These are phyloP conservation scores for Kwoniella shivajii DNA, from an alignment of 1,284 basidiomycete genomes.

Conservation along the genomic window DNA sequence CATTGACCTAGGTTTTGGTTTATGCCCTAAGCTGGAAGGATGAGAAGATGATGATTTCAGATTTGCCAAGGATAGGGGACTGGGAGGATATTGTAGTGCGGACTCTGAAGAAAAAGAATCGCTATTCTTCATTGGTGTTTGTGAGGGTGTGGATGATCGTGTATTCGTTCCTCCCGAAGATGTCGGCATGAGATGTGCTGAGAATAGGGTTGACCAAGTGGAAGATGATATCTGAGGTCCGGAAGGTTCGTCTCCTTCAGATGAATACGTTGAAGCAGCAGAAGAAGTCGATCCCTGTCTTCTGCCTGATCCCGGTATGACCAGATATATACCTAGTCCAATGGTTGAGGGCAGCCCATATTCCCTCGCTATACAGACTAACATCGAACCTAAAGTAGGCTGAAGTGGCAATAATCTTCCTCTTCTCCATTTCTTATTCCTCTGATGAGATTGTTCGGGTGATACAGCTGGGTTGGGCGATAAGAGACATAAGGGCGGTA, in stretches of 20 bases:
- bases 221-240: slow-evolving; percentile 41
- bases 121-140: slow-evolving; percentile 26
- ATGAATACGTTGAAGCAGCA: slow-evolving; percentile 13
- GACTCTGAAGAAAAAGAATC: not conserved
- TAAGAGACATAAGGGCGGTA: slow-evolving; percentile 42
- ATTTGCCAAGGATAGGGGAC: slow-evolving; percentile 26
- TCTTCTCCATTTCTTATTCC: slow-evolving; percentile 40
- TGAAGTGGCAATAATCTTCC: slow-evolving; percentile 49
- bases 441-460: slow-evolving; percentile 6
- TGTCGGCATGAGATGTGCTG: slow-evolving; percentile 16
- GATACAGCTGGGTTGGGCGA: slow-evolving; percentile 11
- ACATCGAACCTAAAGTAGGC: slow-evolving; percentile 48
- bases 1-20: slow-evolving; percentile 6
- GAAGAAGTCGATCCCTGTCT: slow-evolving; percentile 10
- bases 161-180: slow-evolving; percentile 10
- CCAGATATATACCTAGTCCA: slow-evolving; percentile 49
- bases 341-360: slow-evolving; percentile 48
- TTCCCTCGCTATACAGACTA: slow-evolving; percentile 49
- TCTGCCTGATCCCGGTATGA: slow-evolving; percentile 4
- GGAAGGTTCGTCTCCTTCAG: slow-evolving; percentile 24
- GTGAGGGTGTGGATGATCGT: slow-evolving; percentile 25
- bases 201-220: slow-evolving; percentile 46
- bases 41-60: slow-evolving; percentile 1
- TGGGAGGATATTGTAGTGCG: slow-evolving; percentile 19
- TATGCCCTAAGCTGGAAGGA: slow-evolving; percentile 6